Conservation (phyloP, 441 rosid genomes). For the Euphorbia schlechtendalii region DNA sequence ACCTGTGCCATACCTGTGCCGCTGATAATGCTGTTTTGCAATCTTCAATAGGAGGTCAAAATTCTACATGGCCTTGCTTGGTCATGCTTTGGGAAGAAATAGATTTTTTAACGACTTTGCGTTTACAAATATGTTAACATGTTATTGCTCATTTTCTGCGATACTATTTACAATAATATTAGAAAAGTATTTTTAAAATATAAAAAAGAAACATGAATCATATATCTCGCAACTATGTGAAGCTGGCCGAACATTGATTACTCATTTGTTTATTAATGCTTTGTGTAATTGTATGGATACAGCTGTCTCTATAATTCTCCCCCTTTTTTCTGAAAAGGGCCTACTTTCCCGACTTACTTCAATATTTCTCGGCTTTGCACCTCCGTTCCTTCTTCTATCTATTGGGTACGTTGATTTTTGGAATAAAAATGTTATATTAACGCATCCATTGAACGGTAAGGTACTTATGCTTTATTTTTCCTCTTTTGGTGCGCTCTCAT, state of each 20-base stretch:
- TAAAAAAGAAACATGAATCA: background rate
- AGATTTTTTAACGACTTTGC: background rate
- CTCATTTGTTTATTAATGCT: conserved; percentile 7
- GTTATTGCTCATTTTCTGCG: background rate
- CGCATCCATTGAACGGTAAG: background rate
- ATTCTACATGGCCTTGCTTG: background rate
- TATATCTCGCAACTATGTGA: background rate
- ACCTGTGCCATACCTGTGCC: background rate
- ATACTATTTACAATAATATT: background rate
- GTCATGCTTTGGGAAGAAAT: background rate
- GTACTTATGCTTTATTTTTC: conserved; percentile 9
- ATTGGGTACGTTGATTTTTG: conserved; percentile 56
- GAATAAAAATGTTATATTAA: conserved; percentile 7
- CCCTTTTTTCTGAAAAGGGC: conserved; percentile 66
- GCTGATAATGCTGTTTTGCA: background rate
- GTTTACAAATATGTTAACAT: background rate
- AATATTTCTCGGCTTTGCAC: conserved; percentile 88
- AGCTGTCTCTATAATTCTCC: conserved; percentile 83
- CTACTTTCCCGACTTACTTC: conserved; percentile 75
- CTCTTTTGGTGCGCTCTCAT: conserved; percentile 12
- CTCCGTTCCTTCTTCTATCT: conserved; percentile 84
- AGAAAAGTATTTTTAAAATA: background rate
- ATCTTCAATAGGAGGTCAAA: background rate
- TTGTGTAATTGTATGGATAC: conserved; percentile 17
- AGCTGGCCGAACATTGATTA: background rate